Evolutionary conservation across 2,329 filamentous ascomycete species (phyloP), one percentile per base, ranked within the genome.

Genomic region (Fonsecaea monophora): DNA sequence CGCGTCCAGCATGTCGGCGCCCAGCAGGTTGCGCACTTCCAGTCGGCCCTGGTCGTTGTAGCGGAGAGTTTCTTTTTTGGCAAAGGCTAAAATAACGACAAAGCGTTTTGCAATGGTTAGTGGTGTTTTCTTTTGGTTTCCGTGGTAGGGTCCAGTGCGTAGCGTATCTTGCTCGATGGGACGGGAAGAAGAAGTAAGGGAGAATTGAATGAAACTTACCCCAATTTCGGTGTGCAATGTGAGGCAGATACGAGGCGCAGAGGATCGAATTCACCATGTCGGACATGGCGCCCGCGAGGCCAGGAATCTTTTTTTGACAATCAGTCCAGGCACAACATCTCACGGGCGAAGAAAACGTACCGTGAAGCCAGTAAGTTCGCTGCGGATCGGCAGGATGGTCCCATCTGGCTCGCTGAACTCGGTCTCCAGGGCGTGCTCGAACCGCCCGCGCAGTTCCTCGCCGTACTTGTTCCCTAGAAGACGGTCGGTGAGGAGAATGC

Each of bases 181-280:
- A 21, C 21, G 21, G 21, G 21, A 21, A 21, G 21, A 21, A 21
- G 21, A 21, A 25, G n/a, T n/a, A n/a, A n/a, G 42, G 42, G 42
- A 25, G 18, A 48, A 3, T 4, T 4, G 9, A 8, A 10, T 25
- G 25, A 25, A 13, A 50, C 45, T 50, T 50, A 50, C 45, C 45
- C 68, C 68, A 70, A 53, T 68, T 70, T n/a, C 68, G 64, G 54
- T 68, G 66, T 13, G 68, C 68, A 25, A 70, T 70, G 56, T 60
- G 55, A 21, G 66, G 66, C 4, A 70, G 64, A 38, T 68, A 68
- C 5, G 63, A 64, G 25, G 66, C 64, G 58, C 68, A 70, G 30
- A 70, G 66, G 21, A 70, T 55, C 4, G 68, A 55, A 53, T 70
- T 70, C 10, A 68, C 64, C 12, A 25, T 42, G 57, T 70, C 68